Conservation (phyloP, 768 basidiomycete genomes). For the Lentinus tigrinus region DNA sequence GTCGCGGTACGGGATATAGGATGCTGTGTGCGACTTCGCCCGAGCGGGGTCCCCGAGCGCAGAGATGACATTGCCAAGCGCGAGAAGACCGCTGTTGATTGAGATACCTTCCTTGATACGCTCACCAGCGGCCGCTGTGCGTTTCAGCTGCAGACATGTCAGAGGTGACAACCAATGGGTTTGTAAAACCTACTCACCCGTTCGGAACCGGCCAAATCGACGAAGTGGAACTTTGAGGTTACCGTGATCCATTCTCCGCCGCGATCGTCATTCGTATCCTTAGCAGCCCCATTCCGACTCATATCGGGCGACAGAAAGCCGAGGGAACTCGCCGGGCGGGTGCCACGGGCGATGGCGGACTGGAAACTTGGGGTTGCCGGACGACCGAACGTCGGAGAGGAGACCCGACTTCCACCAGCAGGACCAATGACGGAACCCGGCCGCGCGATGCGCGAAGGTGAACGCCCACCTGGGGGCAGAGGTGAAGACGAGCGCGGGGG, state of each 20-base stretch:
- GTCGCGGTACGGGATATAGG: conserved; percentile 96
- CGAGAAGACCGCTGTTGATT: conserved; percentile 94
- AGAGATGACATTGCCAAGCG: conserved; percentile 97
- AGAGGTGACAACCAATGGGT: not conserved
- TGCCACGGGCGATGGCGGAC: conserved; percentile 66
- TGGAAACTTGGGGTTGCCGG: conserved; percentile 80
- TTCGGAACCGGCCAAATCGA: conserved; percentile 96
- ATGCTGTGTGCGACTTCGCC: conserved; percentile 77
- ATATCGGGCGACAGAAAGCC: conserved; percentile 62
- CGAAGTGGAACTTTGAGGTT: conserved; percentile 96
- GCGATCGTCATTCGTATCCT: conserved; percentile 46
- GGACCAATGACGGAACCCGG: conserved; percentile 75
- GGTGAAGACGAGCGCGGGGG: conserved; percentile 80
- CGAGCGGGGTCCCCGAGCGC: conserved; percentile 92
- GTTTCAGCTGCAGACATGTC: conserved; percentile 65
- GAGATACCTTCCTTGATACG: conserved; percentile 99
- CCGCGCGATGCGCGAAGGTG: conserved; percentile 74
- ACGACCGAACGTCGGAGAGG: conserved; percentile 75
- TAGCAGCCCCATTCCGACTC: conserved; percentile 17
- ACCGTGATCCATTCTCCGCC: conserved; percentile 85
- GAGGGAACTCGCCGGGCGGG: conserved; percentile 81
- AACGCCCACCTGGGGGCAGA: conserved; percentile 69
- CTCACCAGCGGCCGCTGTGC: conserved; percentile 93
- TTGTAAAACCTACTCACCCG: conserved; percentile 51
- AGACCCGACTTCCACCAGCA: conserved; percentile 49